phyloP scores from a whole-genome alignment of 2,329 filamentous ascomycete species.

The Fusarium xylarioides region DNA sequence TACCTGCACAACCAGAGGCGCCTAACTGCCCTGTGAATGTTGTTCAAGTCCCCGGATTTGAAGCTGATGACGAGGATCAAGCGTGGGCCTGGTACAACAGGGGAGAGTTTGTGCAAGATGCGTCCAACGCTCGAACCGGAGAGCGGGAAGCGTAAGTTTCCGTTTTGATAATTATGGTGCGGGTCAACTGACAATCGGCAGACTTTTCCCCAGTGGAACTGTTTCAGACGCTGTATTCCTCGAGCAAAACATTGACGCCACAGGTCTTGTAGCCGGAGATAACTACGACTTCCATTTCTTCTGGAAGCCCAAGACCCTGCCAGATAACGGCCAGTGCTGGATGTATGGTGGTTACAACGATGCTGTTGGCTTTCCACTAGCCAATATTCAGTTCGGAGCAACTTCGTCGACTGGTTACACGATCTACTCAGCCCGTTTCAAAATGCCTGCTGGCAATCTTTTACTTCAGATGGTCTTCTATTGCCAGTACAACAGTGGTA shows the following conservation, averaged over 20 bases:
- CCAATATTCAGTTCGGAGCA: too few species aligned
- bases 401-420: slow-evolving; percentile 4
- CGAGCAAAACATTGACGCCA: neutral
- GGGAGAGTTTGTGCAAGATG: neutral
- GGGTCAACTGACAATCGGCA: neutral
- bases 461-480: neutral
- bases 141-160: slow-evolving; percentile 6
- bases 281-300: too few species aligned
- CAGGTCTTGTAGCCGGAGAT: too few species aligned
- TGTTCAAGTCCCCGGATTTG: neutral
- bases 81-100: neutral
- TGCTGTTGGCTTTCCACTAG: too few species aligned
- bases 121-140: neutral
- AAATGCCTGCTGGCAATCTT: neutral
- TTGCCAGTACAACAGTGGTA: neutral
- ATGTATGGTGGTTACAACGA: neutral
- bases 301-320: neutral
- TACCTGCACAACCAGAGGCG: neutral
- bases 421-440: neutral
- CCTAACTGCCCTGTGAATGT: neutral
- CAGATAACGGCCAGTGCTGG: neutral
- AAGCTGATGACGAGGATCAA: neutral
- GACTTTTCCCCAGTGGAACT: neutral
- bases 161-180: too few species aligned
- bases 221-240: fast-evolving